Conservation (phyloP, 495 filamentous ascomycete genomes). For the Platismatia glauca region DNA sequence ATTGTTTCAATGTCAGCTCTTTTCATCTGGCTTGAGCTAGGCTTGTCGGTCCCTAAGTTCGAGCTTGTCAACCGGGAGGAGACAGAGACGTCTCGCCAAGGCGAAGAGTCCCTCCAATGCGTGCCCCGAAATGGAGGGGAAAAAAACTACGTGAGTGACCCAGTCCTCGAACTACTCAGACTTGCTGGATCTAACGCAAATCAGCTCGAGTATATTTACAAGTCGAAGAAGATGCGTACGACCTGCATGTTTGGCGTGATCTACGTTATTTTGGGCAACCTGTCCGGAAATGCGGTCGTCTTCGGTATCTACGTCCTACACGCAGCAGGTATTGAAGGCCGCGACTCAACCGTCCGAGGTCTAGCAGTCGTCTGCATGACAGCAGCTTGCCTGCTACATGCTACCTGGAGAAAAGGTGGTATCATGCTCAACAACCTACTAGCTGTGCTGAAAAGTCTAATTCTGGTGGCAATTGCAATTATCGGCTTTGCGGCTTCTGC, state of each 20-base stretch:
- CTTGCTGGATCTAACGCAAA: neutral
- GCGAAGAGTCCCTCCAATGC: neutral
- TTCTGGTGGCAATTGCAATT: conserved; percentile 36
- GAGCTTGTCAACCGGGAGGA: conserved; percentile 25
- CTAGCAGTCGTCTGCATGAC: conserved; percentile 37
- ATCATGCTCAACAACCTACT: conserved; percentile 43
- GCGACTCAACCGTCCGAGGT: conserved; percentile 29
- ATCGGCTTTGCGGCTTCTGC: conserved; percentile 28
- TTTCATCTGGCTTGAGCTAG: conserved; percentile 35
- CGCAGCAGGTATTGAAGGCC: conserved; percentile 22
- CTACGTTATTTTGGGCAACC: conserved; percentile 44
- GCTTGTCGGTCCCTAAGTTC: conserved; percentile 37
- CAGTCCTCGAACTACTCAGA: neutral
- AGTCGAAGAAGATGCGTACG: conserved; percentile 27
- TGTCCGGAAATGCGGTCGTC: conserved; percentile 38
- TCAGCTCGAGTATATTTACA: conserved; percentile 40
- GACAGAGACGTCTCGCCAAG: conserved; percentile 16
- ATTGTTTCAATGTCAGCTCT: conserved; percentile 31
- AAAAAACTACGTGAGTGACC: conserved; percentile 41
- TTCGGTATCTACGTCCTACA: conserved; percentile 34
- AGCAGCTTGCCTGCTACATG: conserved; percentile 39
- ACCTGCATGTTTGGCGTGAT: conserved; percentile 39
- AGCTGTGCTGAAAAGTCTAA: conserved; percentile 39
- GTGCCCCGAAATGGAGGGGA: conserved; percentile 44
- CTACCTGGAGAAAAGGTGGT: conserved; percentile 38